Evolutionary conservation across 1,284 basidiomycete species (phyloP).

Genomic region (Ganoderma boninense): DNA sequence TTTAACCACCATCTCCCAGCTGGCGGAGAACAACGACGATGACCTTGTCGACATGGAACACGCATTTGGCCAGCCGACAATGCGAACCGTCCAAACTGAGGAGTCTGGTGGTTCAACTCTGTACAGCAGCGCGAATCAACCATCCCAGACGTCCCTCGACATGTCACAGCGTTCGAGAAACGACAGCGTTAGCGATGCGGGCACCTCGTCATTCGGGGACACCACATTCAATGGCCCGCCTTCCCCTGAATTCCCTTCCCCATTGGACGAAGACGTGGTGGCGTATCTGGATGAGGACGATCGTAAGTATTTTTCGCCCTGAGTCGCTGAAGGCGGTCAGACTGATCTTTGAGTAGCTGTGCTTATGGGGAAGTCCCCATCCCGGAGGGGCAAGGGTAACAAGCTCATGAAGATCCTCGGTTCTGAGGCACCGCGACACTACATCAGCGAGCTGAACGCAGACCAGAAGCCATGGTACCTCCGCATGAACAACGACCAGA

Average conservation of each 20-base stretch:
- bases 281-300: slow-evolving; percentile 45
- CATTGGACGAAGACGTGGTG: slow-evolving; percentile 37
- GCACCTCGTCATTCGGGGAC: slow-evolving; percentile 39
- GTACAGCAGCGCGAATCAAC: slow-evolving; percentile 37
- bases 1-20: slow-evolving; percentile 44
- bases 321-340: neutral
- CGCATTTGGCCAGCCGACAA: slow-evolving; percentile 51
- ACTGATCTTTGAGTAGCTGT: slow-evolving; percentile 22
- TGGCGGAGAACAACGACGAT: slow-evolving; percentile 45
- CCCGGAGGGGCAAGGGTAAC: slow-evolving; percentile 48
- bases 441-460: slow-evolving; percentile 59
- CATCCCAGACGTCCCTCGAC: slow-evolving; percentile 39
- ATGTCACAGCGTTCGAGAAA: slow-evolving; percentile 38
- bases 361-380: slow-evolving; percentile 41
- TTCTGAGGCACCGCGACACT: slow-evolving; percentile 64
- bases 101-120: slow-evolving; percentile 31
- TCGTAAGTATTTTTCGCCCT: slow-evolving; percentile 39
- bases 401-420: slow-evolving; percentile 85
- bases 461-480: slow-evolving; percentile 87
- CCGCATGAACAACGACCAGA: slow-evolving; percentile 78
- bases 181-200: slow-evolving; percentile 36
- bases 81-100: slow-evolving; percentile 29
- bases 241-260: slow-evolving; percentile 23
- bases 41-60: slow-evolving; percentile 71
- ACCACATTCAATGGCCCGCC: slow-evolving; percentile 32